phyloP scores from a whole-genome alignment of 2,329 filamentous ascomycete species.

The Rhytidhysteron rufulum region DNA sequence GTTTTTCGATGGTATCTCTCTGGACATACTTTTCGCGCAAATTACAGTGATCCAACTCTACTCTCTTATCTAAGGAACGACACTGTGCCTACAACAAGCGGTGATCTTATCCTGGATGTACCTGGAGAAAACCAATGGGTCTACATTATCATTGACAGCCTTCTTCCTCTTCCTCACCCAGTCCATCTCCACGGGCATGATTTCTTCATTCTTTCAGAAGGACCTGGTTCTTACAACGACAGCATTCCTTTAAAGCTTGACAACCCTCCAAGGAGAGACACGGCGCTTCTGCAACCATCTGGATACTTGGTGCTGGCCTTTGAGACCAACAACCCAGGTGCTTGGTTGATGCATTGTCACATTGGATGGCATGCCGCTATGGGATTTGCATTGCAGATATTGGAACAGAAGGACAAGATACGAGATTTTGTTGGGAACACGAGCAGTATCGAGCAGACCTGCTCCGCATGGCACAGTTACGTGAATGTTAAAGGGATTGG shows the following conservation, averaged over 20 bases:
- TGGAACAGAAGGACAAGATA: slow-evolving; percentile 28
- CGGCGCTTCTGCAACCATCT: slow-evolving; percentile 23
- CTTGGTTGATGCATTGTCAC: slow-evolving; percentile 37
- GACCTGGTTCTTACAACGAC: slow-evolving; percentile 17
- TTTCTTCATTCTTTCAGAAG: slow-evolving; percentile 28
- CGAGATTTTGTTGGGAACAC: too few species aligned
- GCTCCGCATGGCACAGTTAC: not conserved
- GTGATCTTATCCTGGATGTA: slow-evolving; percentile 25
- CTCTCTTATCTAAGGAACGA: not conserved
- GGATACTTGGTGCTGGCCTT: slow-evolving; percentile 34
- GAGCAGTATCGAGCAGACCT: too few species aligned
- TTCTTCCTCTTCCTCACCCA: slow-evolving; percentile 22
- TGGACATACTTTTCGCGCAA: not conserved
- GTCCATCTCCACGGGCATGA: slow-evolving; percentile 19
- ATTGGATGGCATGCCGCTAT: slow-evolving; percentile 35
- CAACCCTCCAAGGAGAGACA: slow-evolving; percentile 32
- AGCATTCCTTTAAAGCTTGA: slow-evolving; percentile 15
- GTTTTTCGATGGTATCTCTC: slow-evolving; percentile 36
- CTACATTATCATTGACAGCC: slow-evolving; percentile 37
- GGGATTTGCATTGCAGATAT: slow-evolving; percentile 31
- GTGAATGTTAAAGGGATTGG: not conserved
- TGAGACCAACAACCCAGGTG: slow-evolving; percentile 33
- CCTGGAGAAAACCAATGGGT: slow-evolving; percentile 30
- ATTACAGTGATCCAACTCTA: not conserved
- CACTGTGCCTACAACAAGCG: not conserved